Conservation (phyloP, 495 filamentous ascomycete species). For the Polyplosphaeria fusca region DNA sequence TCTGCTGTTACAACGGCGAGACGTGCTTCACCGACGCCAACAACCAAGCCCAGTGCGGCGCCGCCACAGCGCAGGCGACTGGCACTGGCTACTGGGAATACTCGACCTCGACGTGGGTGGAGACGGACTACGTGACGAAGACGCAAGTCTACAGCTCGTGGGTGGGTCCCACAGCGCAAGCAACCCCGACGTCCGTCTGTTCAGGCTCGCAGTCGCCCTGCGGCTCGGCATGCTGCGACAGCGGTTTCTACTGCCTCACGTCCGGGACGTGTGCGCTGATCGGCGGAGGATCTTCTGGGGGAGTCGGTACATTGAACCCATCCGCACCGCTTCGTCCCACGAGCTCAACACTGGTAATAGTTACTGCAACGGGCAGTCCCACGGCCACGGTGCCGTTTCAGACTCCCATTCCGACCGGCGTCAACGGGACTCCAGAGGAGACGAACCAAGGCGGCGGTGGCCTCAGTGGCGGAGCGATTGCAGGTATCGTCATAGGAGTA, state of each 20-base stretch:
- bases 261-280: constrained; percentile 47
- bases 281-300: constrained; percentile 37
- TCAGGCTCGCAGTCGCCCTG: constrained; percentile 61
- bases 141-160: constrained; percentile 65
- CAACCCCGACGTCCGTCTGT: constrained; percentile 46
- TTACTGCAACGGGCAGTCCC: constrained; percentile 53
- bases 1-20: constrained; percentile 63
- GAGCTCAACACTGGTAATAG: constrained; percentile 54
- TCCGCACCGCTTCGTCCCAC: constrained; percentile 65
- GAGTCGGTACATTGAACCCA: constrained; percentile 41
- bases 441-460: constrained; percentile 46
- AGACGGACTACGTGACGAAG: constrained; percentile 63
- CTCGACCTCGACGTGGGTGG: constrained; percentile 68
- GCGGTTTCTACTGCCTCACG: constrained; percentile 62
- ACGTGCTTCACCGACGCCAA: constrained; percentile 61
- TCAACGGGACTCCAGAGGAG: constrained; percentile 44
- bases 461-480: constrained; percentile 81
- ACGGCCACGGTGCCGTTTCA: constrained; percentile 60
- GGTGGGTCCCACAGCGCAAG: constrained; percentile 45
- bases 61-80: constrained; percentile 31
- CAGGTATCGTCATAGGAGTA: constrained; percentile 88
- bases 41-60: constrained; percentile 55
- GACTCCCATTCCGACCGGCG: constrained; percentile 54
- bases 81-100: constrained; percentile 50
- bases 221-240: constrained; percentile 71